Percentiles rank a stretch among this genome's conserved stretches.
Evolutionary conservation across 78 protist genomes (phyloP).

Genomic region (Creolimax fragrantissima): DNA sequence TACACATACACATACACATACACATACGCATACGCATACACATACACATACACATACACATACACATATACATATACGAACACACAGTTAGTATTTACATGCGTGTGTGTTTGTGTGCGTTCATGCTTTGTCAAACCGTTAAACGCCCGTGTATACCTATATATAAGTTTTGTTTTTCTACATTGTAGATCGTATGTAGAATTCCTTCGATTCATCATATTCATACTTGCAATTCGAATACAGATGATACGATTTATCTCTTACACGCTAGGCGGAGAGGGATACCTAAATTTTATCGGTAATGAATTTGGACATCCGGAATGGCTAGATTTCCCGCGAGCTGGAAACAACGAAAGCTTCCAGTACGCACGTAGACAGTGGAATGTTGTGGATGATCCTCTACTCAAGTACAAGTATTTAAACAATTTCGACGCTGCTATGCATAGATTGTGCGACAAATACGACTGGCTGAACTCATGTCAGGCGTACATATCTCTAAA

Average conservation of each 20-base stretch:
- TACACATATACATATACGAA: no score
- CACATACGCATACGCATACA: no score
- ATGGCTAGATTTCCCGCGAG: slow-evolving; percentile 97
- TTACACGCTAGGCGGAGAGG: slow-evolving; percentile 81
- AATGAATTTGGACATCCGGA: slow-evolving; percentile 98
- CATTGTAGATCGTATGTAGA: not conserved
- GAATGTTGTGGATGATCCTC: slow-evolving; percentile 51
- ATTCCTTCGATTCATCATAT: not conserved
- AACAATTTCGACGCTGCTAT: slow-evolving; percentile 28
- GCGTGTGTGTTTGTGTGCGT: no score
- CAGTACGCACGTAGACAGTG: slow-evolving; percentile 75
- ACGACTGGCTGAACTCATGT: slow-evolving; percentile 25
- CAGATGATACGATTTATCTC: slow-evolving; percentile 58
- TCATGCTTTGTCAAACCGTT: no score
- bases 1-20: no score
- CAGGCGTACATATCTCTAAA: slow-evolving; percentile 41
- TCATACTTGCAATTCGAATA: not conserved
- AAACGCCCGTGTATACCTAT: no score
- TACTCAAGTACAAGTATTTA: slow-evolving; percentile 40
- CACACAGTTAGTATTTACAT: no score
- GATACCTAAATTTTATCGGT: slow-evolving; percentile 90
- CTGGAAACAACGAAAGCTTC: slow-evolving; percentile 70
- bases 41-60: no score
- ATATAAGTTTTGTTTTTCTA: no score
- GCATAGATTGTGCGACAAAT: slow-evolving; percentile 32